A percentile compares a stretch with the other conserved stretches of the same genome.
Evolutionary conservation across 768 basidiomycete species (phyloP).

Genomic region (Kwoniella bestiolae): DNA sequence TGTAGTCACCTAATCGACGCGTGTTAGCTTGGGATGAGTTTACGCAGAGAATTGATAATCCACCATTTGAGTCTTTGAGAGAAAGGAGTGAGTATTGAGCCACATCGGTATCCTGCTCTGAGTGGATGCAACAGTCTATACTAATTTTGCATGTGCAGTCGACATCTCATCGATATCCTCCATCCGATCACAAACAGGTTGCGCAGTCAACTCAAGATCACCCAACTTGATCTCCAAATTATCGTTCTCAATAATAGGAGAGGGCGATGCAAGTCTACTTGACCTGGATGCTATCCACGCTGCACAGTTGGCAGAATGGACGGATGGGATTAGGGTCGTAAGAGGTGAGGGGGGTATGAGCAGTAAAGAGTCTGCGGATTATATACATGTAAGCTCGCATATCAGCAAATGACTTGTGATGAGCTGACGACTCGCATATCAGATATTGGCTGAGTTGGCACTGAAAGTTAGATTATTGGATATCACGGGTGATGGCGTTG

Average conservation of each 20-base stretch:
- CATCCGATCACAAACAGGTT: conserved; percentile 33
- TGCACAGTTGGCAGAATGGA: conserved; percentile 52
- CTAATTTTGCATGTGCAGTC: conserved; percentile 25
- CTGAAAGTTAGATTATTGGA: conserved; percentile 49
- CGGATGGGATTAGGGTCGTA: conserved; percentile 46
- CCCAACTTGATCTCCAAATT: conserved; percentile 41
- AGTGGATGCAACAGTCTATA: not conserved
- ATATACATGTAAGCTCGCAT: conserved; percentile 37
- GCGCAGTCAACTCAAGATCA: conserved; percentile 44
- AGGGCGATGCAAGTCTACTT: conserved; percentile 40
- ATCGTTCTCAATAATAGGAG: conserved; percentile 46
- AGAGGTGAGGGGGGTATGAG: conserved; percentile 43
- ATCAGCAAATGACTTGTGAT: not conserved
- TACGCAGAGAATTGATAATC: conserved; percentile 27
- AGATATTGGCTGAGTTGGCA: conserved; percentile 51
- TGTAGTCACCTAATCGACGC: conserved; percentile 41
- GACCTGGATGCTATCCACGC: conserved; percentile 50
- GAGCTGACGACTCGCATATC: not conserved
- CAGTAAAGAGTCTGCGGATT: conserved; percentile 36
- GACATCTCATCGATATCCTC: conserved; percentile 37
- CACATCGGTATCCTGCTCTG: not conserved
- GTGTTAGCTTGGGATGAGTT: conserved; percentile 48
- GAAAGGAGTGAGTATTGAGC: conserved; percentile 39
- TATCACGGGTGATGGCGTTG: conserved; percentile 51
- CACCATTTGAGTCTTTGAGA: conserved; percentile 34